Conservation (phyloP, 2,329 filamentous ascomycete genomes). For the Aphanoascus verrucosus region DNA sequence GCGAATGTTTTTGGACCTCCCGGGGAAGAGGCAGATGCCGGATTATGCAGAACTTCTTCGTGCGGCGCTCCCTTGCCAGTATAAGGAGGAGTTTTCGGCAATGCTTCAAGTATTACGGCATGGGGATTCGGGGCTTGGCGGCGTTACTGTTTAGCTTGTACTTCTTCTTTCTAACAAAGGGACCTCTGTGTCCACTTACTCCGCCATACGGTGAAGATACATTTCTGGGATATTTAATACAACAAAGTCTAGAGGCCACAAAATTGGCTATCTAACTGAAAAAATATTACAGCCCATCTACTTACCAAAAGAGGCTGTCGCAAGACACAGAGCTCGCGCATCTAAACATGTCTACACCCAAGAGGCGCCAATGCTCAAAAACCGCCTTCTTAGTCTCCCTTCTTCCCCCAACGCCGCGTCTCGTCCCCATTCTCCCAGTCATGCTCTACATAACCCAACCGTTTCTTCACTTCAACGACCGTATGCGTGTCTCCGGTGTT, state of each 20-base stretch:
- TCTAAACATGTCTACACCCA: neutral
- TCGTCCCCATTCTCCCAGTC: constrained; percentile 78
- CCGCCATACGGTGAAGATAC: neutral
- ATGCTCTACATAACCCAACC: constrained; percentile 76
- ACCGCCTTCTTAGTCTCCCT: constrained; percentile 10
- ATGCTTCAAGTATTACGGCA: neutral
- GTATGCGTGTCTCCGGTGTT: constrained; percentile 79
- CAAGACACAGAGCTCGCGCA: neutral
- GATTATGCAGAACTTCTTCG: neutral
- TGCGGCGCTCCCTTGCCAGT: neutral
- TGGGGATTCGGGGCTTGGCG: neutral
- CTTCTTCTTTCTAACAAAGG: neutral
- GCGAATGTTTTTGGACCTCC: constrained; percentile 8
- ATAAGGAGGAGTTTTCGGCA: neutral
- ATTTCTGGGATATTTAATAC: neutral
- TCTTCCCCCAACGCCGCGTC: constrained; percentile 61
- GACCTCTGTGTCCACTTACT: neutral
- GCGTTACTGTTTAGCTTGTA: neutral
- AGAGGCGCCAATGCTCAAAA: neutral
- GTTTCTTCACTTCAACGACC: constrained; percentile 71
- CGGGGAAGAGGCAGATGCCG: neutral
- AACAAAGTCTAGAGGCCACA: neutral
- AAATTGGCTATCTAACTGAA: too few species aligned
- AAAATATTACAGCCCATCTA: neutral
- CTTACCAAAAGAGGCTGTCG: neutral